phyloP scores from a whole-genome alignment of 495 filamentous ascomycete genomes.

The Lentithecium fluviatile region DNA sequence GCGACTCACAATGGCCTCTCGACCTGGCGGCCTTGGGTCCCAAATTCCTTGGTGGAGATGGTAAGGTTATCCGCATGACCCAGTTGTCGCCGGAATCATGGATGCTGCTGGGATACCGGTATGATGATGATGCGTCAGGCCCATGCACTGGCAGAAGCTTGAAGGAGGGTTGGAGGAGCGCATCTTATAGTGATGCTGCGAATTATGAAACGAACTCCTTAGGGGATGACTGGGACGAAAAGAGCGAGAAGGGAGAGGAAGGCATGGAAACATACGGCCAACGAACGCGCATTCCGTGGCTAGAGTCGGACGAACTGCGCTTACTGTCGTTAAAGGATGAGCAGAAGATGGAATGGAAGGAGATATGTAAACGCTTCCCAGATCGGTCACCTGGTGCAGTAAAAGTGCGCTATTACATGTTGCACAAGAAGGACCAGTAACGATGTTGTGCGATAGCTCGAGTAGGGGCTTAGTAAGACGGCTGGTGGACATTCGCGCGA shows the following conservation, averaged over 20 bases:
- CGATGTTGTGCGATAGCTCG: too few species aligned
- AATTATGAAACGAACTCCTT: conserved; percentile 3
- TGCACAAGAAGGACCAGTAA: too few species aligned
- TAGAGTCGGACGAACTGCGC: conserved; percentile 8
- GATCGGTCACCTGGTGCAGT: background rate
- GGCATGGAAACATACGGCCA: background rate
- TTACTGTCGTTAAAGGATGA: conserved; percentile 16
- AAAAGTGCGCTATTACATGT: too few species aligned
- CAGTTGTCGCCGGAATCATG: too few species aligned
- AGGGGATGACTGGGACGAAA: conserved; percentile 3
- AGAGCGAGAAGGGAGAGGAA: too few species aligned
- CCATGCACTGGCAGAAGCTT: conserved; percentile 2
- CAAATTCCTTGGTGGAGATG: conserved; percentile 12
- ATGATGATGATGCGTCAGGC: conserved; percentile 21
- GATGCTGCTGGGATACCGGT: too few species aligned
- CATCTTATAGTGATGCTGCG: background rate
- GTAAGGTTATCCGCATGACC: too few species aligned
- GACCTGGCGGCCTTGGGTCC: conserved; percentile 7
- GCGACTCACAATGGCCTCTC: conserved; percentile 4
- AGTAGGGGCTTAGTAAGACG: too few species aligned
- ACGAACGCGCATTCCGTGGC: conserved; percentile 13
- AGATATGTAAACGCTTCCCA: too few species aligned
- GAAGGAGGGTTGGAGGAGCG: conserved; percentile 7
- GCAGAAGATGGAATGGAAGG: conserved; percentile 12
- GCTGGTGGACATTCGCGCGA: too few species aligned